phyloP scores from a whole-genome alignment of 768 basidiomycete species.

The Grammothele lineata region DNA sequence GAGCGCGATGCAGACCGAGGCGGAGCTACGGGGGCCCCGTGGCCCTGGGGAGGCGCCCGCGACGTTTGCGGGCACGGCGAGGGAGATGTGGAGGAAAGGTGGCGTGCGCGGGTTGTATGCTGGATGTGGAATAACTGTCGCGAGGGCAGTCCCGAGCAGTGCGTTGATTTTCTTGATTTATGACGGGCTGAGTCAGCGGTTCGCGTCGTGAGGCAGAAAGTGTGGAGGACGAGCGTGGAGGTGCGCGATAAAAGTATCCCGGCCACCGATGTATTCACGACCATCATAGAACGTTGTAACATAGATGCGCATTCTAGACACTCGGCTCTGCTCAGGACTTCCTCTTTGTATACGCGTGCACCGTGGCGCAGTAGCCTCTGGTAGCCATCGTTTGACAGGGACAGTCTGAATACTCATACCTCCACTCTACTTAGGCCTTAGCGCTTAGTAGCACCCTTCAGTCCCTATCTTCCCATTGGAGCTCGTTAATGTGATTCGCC shows the following conservation, averaged over 20 bases:
- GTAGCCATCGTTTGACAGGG: too few relatives aligned
- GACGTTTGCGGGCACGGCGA: constrained; percentile 56
- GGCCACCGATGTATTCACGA: background rate
- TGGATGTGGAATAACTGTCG: constrained; percentile 88
- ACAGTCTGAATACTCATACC: too few relatives aligned
- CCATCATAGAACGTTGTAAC: background rate
- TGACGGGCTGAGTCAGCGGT: constrained; percentile 61
- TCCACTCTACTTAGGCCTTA: too few relatives aligned
- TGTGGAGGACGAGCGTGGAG: background rate
- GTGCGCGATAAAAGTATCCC: background rate
- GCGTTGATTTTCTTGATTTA: constrained; percentile 93
- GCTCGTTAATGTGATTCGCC: too few relatives aligned
- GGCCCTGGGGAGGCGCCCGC: constrained; percentile 28
- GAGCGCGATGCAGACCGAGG: constrained; percentile 91
- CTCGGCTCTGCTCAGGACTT: too few relatives aligned
- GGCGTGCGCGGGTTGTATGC: constrained; percentile 87
- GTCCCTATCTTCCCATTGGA: too few relatives aligned
- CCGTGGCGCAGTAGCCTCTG: too few relatives aligned
- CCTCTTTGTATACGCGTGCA: too few relatives aligned
- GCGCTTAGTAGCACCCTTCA: too few relatives aligned
- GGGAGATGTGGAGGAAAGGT: constrained; percentile 66
- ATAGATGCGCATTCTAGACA: background rate
- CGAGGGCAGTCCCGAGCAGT: constrained; percentile 81
- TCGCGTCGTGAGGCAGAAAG: constrained; percentile 34
- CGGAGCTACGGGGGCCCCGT: constrained; percentile 64